A percentile compares a stretch with the other conserved stretches of the same genome.
Conservation (phyloP, 768 basidiomycete genomes). For the Russula sp. region DNA sequence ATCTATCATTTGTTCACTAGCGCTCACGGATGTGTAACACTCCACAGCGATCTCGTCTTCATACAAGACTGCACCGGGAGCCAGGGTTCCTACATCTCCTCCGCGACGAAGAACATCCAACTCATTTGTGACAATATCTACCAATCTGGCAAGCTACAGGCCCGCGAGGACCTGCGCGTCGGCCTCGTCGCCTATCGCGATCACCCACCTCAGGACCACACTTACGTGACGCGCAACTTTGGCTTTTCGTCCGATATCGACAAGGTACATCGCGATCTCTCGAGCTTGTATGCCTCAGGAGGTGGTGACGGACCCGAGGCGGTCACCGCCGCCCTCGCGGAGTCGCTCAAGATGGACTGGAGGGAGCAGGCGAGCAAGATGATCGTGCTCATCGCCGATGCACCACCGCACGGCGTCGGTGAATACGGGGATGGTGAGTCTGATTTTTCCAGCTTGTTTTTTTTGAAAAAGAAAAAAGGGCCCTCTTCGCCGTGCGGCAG, state of each 20-base stretch:
- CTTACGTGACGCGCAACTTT: constrained; percentile 90
- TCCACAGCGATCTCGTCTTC: constrained; percentile 82
- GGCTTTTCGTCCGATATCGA: constrained; percentile 91
- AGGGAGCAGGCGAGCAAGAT: constrained; percentile 85
- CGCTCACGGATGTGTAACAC: constrained; percentile 2
- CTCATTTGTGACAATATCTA: constrained; percentile 93
- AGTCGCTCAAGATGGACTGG: constrained; percentile 90
- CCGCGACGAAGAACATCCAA: constrained; percentile 94
- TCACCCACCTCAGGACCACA: constrained; percentile 96
- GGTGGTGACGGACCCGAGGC: constrained; percentile 97
- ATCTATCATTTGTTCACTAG: constrained; percentile 9
- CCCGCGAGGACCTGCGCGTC: constrained; percentile 82
- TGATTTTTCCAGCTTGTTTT: constrained; percentile 1
- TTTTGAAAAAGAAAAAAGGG: neutral
- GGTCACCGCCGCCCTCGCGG: constrained; percentile 88
- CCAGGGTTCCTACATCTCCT: constrained; percentile 87
- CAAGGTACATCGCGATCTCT: constrained; percentile 80
- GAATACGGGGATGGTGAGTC: constrained; percentile 90
- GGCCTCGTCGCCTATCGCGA: constrained; percentile 95
- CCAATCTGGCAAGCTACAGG: constrained; percentile 88
- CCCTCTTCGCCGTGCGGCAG: neutral
- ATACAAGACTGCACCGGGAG: constrained; percentile 94
- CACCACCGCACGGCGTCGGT: constrained; percentile 95
- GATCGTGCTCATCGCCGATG: constrained; percentile 95
- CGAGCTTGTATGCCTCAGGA: constrained; percentile 81